These are phyloP conservation scores for Cladosporium halotolerans DNA, from an alignment of 2,329 filamentous ascomycete species.

Conservation along the genomic window DNA sequence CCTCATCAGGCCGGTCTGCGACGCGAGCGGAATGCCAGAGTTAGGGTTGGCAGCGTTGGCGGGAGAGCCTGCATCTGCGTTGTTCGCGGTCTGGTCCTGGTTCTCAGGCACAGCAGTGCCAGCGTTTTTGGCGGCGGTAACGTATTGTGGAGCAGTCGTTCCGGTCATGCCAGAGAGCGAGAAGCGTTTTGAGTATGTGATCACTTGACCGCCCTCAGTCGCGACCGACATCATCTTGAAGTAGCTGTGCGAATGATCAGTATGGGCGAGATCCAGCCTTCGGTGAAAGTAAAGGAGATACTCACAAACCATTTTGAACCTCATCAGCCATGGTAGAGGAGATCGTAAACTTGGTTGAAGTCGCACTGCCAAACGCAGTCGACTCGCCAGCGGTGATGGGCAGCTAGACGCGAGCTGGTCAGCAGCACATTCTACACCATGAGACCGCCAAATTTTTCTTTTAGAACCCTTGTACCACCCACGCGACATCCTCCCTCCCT, in stretches of 20 bases:
- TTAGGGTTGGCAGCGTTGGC: constrained; percentile 27
- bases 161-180: constrained; percentile 60
- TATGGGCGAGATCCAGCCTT: constrained; percentile 12
- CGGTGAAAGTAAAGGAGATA: too few relatives aligned
- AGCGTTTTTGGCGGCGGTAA: constrained; percentile 30
- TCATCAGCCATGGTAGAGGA: constrained; percentile 18
- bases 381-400: not conserved
- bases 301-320: constrained; percentile 53
- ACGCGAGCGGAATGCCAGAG: constrained; percentile 44
- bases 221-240: constrained; percentile 53
- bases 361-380: constrained; percentile 1
- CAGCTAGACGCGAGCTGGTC: not conserved
- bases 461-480: not conserved
- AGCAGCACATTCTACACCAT: not conserved
- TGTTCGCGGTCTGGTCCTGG: constrained; percentile 27
- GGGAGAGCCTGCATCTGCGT: constrained; percentile 17
- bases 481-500: not conserved
- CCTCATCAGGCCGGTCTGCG: constrained; percentile 52
- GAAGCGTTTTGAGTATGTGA: constrained; percentile 59
- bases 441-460: not conserved
- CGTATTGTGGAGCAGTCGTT: constrained; percentile 43
- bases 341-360: constrained; percentile 13
- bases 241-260: constrained; percentile 39
- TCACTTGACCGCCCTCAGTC: constrained; percentile 49
- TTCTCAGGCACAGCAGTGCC: constrained; percentile 34